Percentiles rank a stretch among this genome's conserved stretches.
Evolutionary conservation across 2,329 filamentous ascomycete species (phyloP).

Genomic region (Fusarium abutilonis): DNA sequence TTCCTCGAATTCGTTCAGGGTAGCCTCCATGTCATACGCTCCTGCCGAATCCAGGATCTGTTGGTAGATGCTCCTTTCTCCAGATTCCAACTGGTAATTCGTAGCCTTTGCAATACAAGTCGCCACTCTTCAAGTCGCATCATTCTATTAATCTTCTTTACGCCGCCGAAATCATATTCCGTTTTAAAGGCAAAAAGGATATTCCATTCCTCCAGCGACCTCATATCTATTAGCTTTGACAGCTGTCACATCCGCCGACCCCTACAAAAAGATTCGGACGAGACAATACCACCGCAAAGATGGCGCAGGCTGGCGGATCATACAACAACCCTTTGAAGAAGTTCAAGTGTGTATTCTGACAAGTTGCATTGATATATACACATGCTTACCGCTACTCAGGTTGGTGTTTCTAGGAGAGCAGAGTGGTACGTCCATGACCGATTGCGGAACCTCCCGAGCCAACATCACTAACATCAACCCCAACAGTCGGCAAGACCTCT

Average conservation of each 20-base stretch:
- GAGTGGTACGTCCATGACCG: constrained; percentile 75
- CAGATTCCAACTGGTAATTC: constrained; percentile 31
- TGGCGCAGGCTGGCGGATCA: constrained; percentile 84
- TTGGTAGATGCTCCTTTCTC: constrained; percentile 44
- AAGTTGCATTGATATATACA: background rate
- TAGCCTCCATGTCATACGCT: constrained; percentile 42
- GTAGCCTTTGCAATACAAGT: constrained; percentile 30
- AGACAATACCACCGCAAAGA: constrained; percentile 56
- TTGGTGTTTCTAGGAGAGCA: constrained; percentile 98
- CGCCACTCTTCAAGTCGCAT: constrained; percentile 32
- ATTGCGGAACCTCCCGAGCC: constrained; percentile 31
- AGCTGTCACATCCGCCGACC: constrained; percentile 40
- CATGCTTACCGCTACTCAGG: constrained; percentile 59
- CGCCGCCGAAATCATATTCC: constrained; percentile 6
- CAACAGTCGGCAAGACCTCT: constrained; percentile 93
- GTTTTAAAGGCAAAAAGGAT: constrained; percentile 13
- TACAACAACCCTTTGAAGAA: constrained; percentile 99
- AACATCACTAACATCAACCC: constrained; percentile 41
- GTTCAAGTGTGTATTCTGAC: constrained; percentile 79
- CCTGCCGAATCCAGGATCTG: constrained; percentile 43
- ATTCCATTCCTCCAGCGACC: constrained; percentile 12
- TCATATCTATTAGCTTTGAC: constrained; percentile 36
- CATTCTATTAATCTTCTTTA: constrained; percentile 8
- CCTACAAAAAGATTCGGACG: constrained; percentile 22
- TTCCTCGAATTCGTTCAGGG: constrained; percentile 31